Evolutionary conservation across 192 early-diverging fungal genomes (phyloP).

Genomic region (Backusella tuberculispora): DNA sequence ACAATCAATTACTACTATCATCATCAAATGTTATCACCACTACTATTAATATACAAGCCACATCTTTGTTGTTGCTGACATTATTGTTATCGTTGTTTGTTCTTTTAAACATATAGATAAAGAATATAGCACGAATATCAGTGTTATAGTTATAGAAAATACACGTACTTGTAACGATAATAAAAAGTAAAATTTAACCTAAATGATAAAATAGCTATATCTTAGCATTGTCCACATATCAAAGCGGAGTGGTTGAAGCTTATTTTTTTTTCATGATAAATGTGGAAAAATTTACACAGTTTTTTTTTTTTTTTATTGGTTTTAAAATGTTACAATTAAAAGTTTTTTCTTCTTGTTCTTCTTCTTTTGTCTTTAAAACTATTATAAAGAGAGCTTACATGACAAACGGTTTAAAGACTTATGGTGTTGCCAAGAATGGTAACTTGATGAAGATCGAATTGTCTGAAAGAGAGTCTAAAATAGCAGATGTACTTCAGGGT

Average conservation of each 20-base stretch:
- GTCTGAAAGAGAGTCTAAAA: conserved; percentile 62
- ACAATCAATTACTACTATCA: background rate
- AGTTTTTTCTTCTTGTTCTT: background rate
- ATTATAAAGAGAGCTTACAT: conserved; percentile 10
- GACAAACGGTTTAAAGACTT: conserved; percentile 2
- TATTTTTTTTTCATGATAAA: background rate
- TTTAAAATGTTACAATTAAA: background rate
- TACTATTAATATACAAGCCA: background rate
- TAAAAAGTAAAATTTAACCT: too few relatives aligned
- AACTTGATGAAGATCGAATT: conserved; percentile 49
- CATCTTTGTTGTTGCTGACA: background rate
- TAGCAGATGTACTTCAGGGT: conserved; percentile 68
- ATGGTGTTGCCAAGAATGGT: conserved; percentile 33
- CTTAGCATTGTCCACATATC: too few relatives aligned
- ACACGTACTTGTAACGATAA: too few relatives aligned
- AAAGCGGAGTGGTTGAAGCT: background rate
- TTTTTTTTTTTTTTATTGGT: background rate
- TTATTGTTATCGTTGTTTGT: background rate
- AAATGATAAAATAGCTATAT: too few relatives aligned
- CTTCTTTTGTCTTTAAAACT: background rate
- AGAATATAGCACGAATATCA: too few relatives aligned
- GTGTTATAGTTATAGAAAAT: too few relatives aligned
- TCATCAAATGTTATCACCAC: too few relatives aligned
- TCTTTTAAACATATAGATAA: too few relatives aligned
- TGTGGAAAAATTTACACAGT: background rate